Base-by-base conservation (phyloP, 768 basidiomycete species). In the Agaricus bisporus region DNA sequence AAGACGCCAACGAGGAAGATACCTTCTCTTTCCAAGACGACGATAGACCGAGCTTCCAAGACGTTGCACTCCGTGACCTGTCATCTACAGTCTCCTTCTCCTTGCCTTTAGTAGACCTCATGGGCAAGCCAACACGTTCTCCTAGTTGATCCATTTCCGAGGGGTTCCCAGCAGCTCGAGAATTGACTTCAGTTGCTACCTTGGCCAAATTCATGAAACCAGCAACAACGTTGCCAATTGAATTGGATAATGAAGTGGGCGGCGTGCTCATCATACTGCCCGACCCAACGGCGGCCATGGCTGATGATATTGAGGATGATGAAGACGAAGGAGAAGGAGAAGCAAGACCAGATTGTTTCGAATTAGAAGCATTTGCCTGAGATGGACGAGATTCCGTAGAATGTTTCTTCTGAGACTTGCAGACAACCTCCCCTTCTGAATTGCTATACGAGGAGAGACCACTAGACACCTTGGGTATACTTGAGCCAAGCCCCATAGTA, bases 191-290 rank as follows among this genome's bases (percentile, higher is more conserved):
- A 11, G 57, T 60, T 42, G 62, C 63, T 25, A 68, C 60, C 41
- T 66, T 70, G 8, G 66, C 59, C 17, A 71, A 62, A n/a, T 67
- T 68, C 50, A 75, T 61, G 46, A 77, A 68, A 8, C 72, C 72
- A 42, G 70, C 67, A 38, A 75, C 69, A 18, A 63, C 73, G 52
- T 73, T 74, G 15, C 75, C 75, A 10, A 80, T 67, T 4, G 67
- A 81, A 62, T 72, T 73, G 32, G 69, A 79, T 51, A 73, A 66
- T 4, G 82, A 82, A 15, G 81, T 83, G 11, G 79, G 80, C 4
- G 81, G 82, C 9, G 79, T 83, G 61, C 79, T 81, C 55, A 75
- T 66, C 14, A 72, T 66, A 54, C 75, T 77, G 55, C 69, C 70
- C 7, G 75, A 71, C 10, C 69, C 70, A 39, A 66, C 65, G 20